Evolutionary conservation across 2,329 filamentous ascomycete genomes (phyloP), one percentile per base, ranked within the genome.

Genomic region (Drechslerella coelobrocha): DNA sequence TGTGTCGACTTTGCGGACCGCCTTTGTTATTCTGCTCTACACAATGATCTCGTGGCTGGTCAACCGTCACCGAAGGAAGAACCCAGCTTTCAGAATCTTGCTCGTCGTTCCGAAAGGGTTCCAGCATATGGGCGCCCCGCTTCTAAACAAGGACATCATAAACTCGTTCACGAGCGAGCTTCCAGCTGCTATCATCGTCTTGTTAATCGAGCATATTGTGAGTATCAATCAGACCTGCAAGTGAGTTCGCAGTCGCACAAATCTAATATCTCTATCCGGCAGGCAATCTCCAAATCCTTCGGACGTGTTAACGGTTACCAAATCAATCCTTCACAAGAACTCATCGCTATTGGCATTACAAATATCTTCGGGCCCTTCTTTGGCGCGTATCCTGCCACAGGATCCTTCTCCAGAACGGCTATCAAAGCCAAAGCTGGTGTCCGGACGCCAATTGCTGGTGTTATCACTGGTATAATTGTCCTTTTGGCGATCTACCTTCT

Each of bases 351-450:
- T 74, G 93, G 93, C 72, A 86, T 97, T 24, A 89, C 88, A 34
- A 97, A 97, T 78, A 82, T 97, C 37, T 83, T 97, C 6, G 92
- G 91, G 0, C 92, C 94, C 1, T 96, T 97, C 81, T 83, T 97
- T 1, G 94, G 93, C 54, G 94, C 84, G 1, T 99, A 96, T 77
- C 91, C 93, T 12, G 90, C 91, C 0, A 99, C 93, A 1, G 94
- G 94, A 0, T 97, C 94, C 1, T 97, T 97, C 83, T 96, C 91
- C 34, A 88, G 94, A 72, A 97, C 94, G 26, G 93, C 94, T 57
- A 97, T 97, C 81, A 96, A 97, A 79, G 94, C 93, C 2, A 97
- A 97, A 80, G 92, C 94, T 53, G 94, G 94, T 76, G 93, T 97
- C 2, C 87, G 91, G 23, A 97, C 92, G 3, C 93, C 93, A 0